Conservation (phyloP, 495 filamentous ascomycete genomes). For the Cercophora newfieldiana region DNA sequence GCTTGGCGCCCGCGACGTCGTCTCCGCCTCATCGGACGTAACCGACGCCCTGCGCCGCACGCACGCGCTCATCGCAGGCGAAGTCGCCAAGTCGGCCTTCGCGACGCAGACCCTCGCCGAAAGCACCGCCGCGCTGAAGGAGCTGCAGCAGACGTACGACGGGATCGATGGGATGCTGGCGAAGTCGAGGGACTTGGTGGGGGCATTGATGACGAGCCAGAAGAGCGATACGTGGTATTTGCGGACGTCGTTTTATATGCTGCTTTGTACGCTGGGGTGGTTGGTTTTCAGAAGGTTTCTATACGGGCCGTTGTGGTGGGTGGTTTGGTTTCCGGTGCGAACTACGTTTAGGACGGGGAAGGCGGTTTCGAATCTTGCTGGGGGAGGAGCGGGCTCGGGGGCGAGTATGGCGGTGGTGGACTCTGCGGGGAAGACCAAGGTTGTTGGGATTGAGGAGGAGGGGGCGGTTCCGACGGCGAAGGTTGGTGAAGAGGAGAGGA, state of each 20-base stretch:
- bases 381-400: slow-evolving; percentile 33
- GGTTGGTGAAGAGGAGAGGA: slow-evolving; percentile 26
- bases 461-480: slow-evolving; percentile 47
- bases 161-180: slow-evolving; percentile 73
- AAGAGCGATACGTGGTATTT: slow-evolving; percentile 98
- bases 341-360: slow-evolving; percentile 51
- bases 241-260: slow-evolving; percentile 78
- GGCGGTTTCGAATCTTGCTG: slow-evolving; percentile 43
- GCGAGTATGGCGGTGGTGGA: slow-evolving; percentile 34
- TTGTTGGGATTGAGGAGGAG: slow-evolving; percentile 49
- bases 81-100: slow-evolving; percentile 82
- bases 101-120: slow-evolving; percentile 82
- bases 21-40: slow-evolving; percentile 77
- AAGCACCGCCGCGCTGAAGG: slow-evolving; percentile 75
- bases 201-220: slow-evolving; percentile 76
- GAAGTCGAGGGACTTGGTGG: slow-evolving; percentile 70
- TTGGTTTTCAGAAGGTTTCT: slow-evolving; percentile 78
- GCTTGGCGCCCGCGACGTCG: slow-evolving; percentile 52
- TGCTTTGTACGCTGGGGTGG: slow-evolving; percentile 77
- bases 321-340: slow-evolving; percentile 77
- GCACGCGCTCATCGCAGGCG: slow-evolving; percentile 77
- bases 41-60: slow-evolving; percentile 81
- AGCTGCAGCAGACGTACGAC: slow-evolving; percentile 76
- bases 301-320: slow-evolving; percentile 88
- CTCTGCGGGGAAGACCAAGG: slow-evolving; percentile 23